Evolutionary conservation across 441 rosid genomes (phyloP).

Genomic region (Jatropha podagrica): DNA sequence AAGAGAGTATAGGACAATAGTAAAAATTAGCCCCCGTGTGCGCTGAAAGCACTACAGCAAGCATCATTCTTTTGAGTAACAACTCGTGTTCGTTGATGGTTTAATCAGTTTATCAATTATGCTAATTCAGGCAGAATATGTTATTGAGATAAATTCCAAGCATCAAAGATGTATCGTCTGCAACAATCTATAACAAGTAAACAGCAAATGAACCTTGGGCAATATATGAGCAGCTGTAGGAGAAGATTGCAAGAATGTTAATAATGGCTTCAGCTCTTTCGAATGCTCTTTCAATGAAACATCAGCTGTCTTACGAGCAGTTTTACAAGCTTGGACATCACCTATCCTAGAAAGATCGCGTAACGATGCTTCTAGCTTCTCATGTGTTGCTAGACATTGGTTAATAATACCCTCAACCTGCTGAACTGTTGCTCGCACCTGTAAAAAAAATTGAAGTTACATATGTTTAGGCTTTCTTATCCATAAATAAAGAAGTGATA

Average conservation of each 20-base stretch:
- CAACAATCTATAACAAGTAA: not conserved
- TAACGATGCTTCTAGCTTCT: slow-evolving; percentile 84
- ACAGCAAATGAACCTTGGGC: slow-evolving; percentile 59
- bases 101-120: not conserved
- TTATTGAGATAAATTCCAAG: not conserved
- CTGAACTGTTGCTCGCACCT: slow-evolving; percentile 80
- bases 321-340: slow-evolving; percentile 89
- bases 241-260: slow-evolving; percentile 67
- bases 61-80: not conserved
- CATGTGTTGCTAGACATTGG: slow-evolving; percentile 63
- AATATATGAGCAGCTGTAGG: slow-evolving; percentile 65
- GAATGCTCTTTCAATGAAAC: slow-evolving; percentile 68
- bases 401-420: slow-evolving; percentile 57
- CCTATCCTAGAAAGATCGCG: slow-evolving; percentile 92
- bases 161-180: not conserved
- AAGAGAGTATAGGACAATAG: not conserved
- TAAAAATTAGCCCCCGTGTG: not conserved
- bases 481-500: slow-evolving; percentile 11
- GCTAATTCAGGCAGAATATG: not conserved
- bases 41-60: not conserved
- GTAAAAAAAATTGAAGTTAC: slow-evolving; percentile 23
- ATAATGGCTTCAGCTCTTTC: slow-evolving; percentile 66
- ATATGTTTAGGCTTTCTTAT: not conserved
- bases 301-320: slow-evolving; percentile 81
- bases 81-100: not conserved